phyloP scores from a whole-genome alignment of 2,329 filamentous ascomycete genomes.

The Penicillium sp. region DNA sequence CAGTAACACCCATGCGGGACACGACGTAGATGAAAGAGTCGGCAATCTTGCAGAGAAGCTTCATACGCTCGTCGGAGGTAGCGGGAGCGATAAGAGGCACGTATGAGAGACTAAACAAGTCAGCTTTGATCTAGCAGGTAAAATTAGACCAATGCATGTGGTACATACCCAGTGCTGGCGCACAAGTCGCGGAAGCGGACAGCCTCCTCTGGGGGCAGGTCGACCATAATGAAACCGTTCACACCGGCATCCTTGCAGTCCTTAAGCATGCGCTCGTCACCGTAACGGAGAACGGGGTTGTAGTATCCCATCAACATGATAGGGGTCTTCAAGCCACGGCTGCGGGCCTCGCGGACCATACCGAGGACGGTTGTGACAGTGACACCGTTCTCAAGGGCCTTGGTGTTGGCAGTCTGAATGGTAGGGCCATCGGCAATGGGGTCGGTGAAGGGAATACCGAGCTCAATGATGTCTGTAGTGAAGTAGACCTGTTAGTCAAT shows the following conservation, averaged over 20 bases:
- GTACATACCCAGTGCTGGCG: constrained; percentile 32
- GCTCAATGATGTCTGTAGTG: constrained; percentile 79
- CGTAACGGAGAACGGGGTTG: constrained; percentile 91
- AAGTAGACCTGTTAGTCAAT: constrained; percentile 7
- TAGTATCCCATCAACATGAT: constrained; percentile 98
- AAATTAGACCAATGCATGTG: background rate
- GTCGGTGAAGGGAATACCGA: constrained; percentile 95
- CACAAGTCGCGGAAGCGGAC: constrained; percentile 62
- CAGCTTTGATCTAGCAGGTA: background rate
- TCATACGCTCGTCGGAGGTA: constrained; percentile 91
- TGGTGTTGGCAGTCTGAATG: constrained; percentile 92
- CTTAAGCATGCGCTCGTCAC: constrained; percentile 82
- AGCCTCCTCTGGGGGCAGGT: constrained; percentile 93
- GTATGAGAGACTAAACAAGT: constrained; percentile 70
- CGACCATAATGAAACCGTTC: constrained; percentile 96
- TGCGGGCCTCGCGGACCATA: constrained; percentile 79
- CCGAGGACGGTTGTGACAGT: constrained; percentile 76
- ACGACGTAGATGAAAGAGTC: constrained; percentile 99
- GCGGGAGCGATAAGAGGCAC: constrained; percentile 95
- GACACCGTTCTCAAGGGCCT: constrained; percentile 84
- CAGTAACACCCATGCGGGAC: constrained; percentile 94
- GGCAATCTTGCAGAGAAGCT: constrained; percentile 90
- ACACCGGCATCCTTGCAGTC: constrained; percentile 83
- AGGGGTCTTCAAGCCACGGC: constrained; percentile 74
- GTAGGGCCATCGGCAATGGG: constrained; percentile 97